Base-by-base conservation (phyloP, 2,329 filamentous ascomycete species). In the Cercospora canescens region DNA sequence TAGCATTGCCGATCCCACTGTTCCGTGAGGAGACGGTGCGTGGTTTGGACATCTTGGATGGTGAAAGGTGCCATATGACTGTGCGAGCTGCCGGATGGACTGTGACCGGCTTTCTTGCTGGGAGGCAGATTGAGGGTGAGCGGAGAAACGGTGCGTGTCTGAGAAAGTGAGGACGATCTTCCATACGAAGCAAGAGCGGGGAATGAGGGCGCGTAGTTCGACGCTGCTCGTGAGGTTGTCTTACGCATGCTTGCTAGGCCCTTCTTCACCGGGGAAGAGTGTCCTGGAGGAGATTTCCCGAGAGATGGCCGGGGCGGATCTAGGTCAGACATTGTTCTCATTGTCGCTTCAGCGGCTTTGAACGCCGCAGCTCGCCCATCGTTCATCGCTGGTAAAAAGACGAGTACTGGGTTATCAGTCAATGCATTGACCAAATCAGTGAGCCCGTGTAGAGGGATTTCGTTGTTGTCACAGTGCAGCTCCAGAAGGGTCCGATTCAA, bases 381-480 rank as follows among this genome's bases (percentile, higher is more conserved):
- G 37, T 85, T 82, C 86, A 91, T 89, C 9, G 79, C 80, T 6
- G 89, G 88, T 35, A 92, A 82, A 70, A 85, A 85, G 14, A 90
- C 75, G 1, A 92, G 76, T 0, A 85, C 86, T 2, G 83, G 85
- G 72, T 92, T 92, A 48, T 84, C 85, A 66, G 89, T 84, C n/a
- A 92, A 78, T 18, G 88, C 85, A 72, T 91, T 89, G 58, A 92
- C 87, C 6, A 91, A 79, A 60, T 89, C 87, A 0, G 88, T 91
- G 69, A 91, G 89, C 1, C 88, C 89, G 69, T 89, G 87, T n/a
- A 91, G 81, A 54, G 88, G 88, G 63, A 91, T 90, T 62, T 88
- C 87, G 73, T 92, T 92, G 75, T 90, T 88, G 68, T 90, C 89
- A 76, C 89, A 92, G 71, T 91, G 84, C 6, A 92, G 82, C 74